Evolutionary conservation across 352 stramenopile species (phyloP).

Genomic region (Pythium coloratum): DNA sequence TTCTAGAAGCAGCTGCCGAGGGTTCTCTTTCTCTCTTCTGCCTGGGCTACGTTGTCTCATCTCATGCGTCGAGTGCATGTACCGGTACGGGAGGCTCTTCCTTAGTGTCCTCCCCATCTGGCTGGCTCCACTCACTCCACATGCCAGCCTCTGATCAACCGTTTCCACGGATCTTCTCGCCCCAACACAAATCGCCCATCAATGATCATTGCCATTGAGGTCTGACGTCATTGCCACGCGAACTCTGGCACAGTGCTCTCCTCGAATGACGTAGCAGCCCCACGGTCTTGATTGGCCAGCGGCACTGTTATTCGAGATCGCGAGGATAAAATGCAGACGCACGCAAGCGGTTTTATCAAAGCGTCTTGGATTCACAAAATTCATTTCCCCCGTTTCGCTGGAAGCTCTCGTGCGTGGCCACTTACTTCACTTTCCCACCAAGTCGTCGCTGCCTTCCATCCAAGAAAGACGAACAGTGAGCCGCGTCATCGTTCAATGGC

Average conservation of each 20-base stretch:
- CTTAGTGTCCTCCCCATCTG: not conserved
- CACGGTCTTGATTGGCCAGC: slow-evolving; percentile 6
- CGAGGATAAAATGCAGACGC: not conserved
- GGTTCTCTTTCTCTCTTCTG: slow-evolving; percentile 6
- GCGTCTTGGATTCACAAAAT: slow-evolving; percentile 3
- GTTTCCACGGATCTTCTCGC: slow-evolving; percentile 6
- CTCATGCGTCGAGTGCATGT: not conserved
- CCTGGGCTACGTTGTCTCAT: not conserved
- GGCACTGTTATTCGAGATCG: not conserved
- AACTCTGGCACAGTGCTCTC: not conserved
- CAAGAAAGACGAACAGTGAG: not conserved
- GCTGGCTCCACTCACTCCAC: not conserved
- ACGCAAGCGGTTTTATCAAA: slow-evolving; percentile 6
- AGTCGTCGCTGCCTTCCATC: not conserved
- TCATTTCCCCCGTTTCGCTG: slow-evolving; percentile 1
- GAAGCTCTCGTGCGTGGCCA: not conserved
- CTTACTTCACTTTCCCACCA: not conserved
- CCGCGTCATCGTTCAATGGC: slow-evolving; percentile 1
- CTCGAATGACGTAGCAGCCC: not conserved
- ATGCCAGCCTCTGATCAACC: not conserved
- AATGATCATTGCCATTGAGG: not conserved
- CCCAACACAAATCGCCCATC: not conserved
- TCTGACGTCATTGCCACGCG: slow-evolving; percentile 13
- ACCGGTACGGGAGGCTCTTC: not conserved
- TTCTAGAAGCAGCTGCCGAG: slow-evolving; percentile 20